Evolutionary conservation across 2,329 filamentous ascomycete genomes (phyloP), one percentile per base, ranked within the genome.

Genomic region (Colletotrichum destructivum): DNA sequence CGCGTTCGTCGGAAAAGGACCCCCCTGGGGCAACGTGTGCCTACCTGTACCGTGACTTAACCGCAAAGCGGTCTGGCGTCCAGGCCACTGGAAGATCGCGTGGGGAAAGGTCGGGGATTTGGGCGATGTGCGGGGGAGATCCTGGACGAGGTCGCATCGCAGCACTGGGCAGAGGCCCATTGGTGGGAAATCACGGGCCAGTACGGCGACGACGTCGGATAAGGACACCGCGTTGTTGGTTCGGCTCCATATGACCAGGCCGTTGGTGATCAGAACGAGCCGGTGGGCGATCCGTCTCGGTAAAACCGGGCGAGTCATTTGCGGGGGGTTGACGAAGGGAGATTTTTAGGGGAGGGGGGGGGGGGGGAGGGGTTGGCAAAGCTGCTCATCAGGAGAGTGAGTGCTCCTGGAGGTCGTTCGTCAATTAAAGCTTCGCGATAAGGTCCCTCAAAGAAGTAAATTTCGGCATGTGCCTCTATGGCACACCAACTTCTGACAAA

Each of bases 251-350:
- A 4, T 23, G 15, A 3, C 12, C 44, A 9, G n/a, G 11, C 15
- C 61, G 38, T 18, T 49, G 40, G 56, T 40, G 23, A 5, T 38
- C 23, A 13, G 7, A 15, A 15, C 4, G 15, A 57, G 40, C 49
- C 49, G 42, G 31, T 31, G 40, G 18, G 31, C 44, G 12, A 46
- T 55, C 56, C 52, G 16, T 31, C 3, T 23, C 21, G 54, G 8
- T 57, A 35, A 35, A 35, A 16, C 26, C 42, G 49, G 35, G 23
- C 23, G 57, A 46, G 16, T 40, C 8, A 18, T n/a, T 35, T 47
- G 42, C 38, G 57, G 57, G 8, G 44, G 8, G 44, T 49, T 49
- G 21, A 21, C 18, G 12, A 23, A 21, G 18, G 7, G 40, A 88
- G 73, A 79, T 89, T 12, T 8, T 31, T n/a, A n/a, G n/a, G n/a